phyloP scores from a whole-genome alignment of 371 early-diverging fungal genomes.

The Lichtheimia corymbifera region DNA sequence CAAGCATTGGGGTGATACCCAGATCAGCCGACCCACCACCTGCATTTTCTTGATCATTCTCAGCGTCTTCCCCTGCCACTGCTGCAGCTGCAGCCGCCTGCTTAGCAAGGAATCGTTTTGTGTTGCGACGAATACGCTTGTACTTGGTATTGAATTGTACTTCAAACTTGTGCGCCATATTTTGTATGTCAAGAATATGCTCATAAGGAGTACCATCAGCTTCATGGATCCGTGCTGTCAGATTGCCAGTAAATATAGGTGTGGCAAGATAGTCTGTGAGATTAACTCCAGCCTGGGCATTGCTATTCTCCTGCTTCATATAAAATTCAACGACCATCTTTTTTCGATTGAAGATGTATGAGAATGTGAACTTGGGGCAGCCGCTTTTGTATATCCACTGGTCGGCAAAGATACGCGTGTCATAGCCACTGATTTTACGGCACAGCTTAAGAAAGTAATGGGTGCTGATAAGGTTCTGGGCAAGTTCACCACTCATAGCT shows the following conservation, averaged over 20 bases:
- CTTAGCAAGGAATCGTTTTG: slow-evolving; percentile 77
- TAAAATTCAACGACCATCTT: slow-evolving; percentile 92
- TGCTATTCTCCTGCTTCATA: slow-evolving; percentile 83
- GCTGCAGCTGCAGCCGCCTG: slow-evolving; percentile 81
- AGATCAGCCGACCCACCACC: slow-evolving; percentile 44
- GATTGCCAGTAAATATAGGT: slow-evolving; percentile 73
- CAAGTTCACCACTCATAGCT: slow-evolving; percentile 83
- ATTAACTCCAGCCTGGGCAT: slow-evolving; percentile 23
- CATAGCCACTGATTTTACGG: slow-evolving; percentile 79
- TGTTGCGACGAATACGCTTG: slow-evolving; percentile 88
- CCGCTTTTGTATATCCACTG: slow-evolving; percentile 93
- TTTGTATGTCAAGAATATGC: slow-evolving; percentile 87
- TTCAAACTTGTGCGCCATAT: slow-evolving; percentile 74
- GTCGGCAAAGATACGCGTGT: slow-evolving; percentile 81
- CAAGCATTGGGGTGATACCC: slow-evolving; percentile 54
- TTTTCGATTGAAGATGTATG: slow-evolving; percentile 87
- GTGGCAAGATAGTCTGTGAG: slow-evolving; percentile 25
- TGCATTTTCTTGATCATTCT: slow-evolving; percentile 60
- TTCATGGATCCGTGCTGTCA: slow-evolving; percentile 91
- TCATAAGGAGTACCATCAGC: slow-evolving; percentile 94
- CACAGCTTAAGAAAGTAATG: slow-evolving; percentile 79
- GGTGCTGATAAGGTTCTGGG: slow-evolving; percentile 77
- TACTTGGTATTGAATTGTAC: slow-evolving; percentile 96
- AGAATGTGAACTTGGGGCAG: slow-evolving; percentile 82
- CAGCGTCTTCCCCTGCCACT: slow-evolving; percentile 68